phyloP scores from a whole-genome alignment of 257 asterid species.

The Cordia subcordata region DNA sequence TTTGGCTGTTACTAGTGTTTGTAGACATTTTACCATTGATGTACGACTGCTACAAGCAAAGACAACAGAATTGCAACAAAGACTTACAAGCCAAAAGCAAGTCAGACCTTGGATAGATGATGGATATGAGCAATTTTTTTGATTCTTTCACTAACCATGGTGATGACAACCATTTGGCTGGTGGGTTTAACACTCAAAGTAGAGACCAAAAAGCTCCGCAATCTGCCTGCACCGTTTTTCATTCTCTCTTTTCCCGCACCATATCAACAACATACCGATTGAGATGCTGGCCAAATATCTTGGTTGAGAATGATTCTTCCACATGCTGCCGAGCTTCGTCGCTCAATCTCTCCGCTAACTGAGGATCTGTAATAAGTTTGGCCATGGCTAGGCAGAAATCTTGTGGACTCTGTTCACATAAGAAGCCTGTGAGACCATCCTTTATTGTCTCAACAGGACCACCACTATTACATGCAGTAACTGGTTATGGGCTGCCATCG shows the following conservation, averaged over 20 bases:
- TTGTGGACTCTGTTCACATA: constrained; percentile 63
- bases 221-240: constrained; percentile 17
- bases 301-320: constrained; percentile 59
- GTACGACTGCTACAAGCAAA: too few relatives aligned
- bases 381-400: constrained; percentile 84
- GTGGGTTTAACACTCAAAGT: background rate
- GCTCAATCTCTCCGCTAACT: constrained; percentile 66
- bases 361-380: constrained; percentile 54
- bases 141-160: too few relatives aligned
- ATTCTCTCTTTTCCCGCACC: constrained; percentile 56
- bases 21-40: too few relatives aligned
- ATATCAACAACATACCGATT: constrained; percentile 54
- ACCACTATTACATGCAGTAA: constrained; percentile 89
- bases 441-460: constrained; percentile 87
- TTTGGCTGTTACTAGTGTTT: too few relatives aligned
- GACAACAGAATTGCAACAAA: too few relatives aligned
- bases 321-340: constrained; percentile 64
- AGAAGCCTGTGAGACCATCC: constrained; percentile 72
- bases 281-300: constrained; percentile 68
- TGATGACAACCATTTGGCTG: too few relatives aligned
- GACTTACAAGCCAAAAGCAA: too few relatives aligned
- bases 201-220: background rate
- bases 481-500: constrained; percentile 95
- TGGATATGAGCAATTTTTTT: too few relatives aligned
- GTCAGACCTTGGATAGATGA: too few relatives aligned